Evolutionary conservation across 2,329 filamentous ascomycete genomes (phyloP).

Genomic region (Leptographium lundbergii): DNA sequence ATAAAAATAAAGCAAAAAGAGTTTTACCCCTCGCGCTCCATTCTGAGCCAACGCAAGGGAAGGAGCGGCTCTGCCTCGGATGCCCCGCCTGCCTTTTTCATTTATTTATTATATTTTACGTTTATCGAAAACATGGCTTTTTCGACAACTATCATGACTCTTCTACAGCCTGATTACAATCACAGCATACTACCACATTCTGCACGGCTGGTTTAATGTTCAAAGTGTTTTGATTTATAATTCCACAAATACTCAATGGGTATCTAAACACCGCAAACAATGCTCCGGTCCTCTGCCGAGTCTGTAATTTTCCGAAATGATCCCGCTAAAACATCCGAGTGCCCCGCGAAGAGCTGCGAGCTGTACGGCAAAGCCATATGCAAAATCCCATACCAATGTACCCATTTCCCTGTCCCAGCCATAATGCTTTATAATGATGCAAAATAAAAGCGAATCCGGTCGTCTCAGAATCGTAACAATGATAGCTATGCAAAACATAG

Average conservation of each 20-base stretch:
- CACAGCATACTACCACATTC: neutral
- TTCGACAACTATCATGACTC: neutral
- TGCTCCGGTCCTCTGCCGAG: neutral
- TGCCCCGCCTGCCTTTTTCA: neutral
- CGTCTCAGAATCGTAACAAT: neutral
- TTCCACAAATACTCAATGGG: neutral
- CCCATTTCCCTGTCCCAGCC: neutral
- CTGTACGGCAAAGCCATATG: neutral
- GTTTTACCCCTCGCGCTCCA: neutral
- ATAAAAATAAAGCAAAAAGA: neutral
- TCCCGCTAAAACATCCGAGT: neutral
- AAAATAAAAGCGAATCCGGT: neutral
- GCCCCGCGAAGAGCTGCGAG: neutral
- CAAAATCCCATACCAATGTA: neutral
- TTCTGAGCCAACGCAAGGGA: neutral
- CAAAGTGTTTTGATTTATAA: neutral
- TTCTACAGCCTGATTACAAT: neutral
- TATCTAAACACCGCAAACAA: neutral
- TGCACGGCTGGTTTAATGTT: neutral
- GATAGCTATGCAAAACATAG: neutral
- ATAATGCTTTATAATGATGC: neutral
- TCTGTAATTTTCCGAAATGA: neutral
- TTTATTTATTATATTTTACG: neutral
- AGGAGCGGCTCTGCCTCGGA: conserved; percentile 1
- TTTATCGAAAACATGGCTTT: neutral